Evolutionary conservation across 805 yeast species (phyloP).

Genomic region (Sugiyamaella mastotermitis): DNA sequence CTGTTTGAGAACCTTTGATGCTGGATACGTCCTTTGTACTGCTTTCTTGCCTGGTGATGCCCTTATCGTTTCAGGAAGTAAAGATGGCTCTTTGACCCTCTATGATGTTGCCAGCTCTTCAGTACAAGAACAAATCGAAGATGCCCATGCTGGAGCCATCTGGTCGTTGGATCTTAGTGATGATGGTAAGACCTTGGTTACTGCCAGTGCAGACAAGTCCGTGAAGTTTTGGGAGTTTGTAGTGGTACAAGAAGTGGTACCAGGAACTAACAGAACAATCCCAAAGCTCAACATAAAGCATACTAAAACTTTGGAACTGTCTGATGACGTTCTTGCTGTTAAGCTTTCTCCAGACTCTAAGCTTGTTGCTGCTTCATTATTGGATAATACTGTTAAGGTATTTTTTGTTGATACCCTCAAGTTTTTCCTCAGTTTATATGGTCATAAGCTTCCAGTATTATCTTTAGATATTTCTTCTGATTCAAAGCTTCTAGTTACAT

Average conservation of each 20-base stretch:
- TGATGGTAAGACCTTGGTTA: conserved; percentile 77
- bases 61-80: conserved; percentile 80
- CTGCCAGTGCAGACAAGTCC: conserved; percentile 91
- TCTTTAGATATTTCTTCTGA: conserved; percentile 88
- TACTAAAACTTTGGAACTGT: conserved; percentile 74
- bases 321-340: conserved; percentile 79
- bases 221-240: conserved; percentile 86
- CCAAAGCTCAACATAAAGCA: conserved; percentile 54
- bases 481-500: conserved; percentile 79
- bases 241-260: conserved; percentile 56
- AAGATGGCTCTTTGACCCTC: conserved; percentile 75
- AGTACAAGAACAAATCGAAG: conserved; percentile 58
- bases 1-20: conserved; percentile 80
- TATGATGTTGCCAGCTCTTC: conserved; percentile 83
- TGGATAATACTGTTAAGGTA: conserved; percentile 94
- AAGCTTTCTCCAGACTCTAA: conserved; percentile 74
- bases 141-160: conserved; percentile 75
- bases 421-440: conserved; percentile 83
- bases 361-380: conserved; percentile 72
- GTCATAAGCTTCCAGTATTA: conserved; percentile 93
- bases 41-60: conserved; percentile 89
- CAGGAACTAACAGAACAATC: conserved; percentile 59
- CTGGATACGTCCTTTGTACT: conserved; percentile 80
- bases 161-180: conserved; percentile 87
- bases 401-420: conserved; percentile 83